phyloP scores from a whole-genome alignment of 2,329 filamentous ascomycete species.

The Aciculosporium take region DNA sequence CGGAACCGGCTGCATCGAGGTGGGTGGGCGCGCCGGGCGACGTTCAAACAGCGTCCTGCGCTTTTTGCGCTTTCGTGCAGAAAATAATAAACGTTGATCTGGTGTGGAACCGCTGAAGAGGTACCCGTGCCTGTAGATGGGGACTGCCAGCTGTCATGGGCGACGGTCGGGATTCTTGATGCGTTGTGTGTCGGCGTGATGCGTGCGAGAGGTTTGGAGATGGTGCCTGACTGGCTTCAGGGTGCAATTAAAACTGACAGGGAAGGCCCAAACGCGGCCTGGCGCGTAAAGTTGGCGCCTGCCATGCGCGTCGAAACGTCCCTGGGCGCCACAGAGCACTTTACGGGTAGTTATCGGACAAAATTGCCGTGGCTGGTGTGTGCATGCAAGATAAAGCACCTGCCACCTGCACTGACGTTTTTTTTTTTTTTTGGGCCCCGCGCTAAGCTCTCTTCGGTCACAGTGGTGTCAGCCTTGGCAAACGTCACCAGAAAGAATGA shows the following conservation, averaged over 20 bases:
- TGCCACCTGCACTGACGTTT: no score
- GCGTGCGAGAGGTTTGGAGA: not conserved
- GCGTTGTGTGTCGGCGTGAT: not conserved
- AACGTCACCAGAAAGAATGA: no score
- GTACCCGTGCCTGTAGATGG: not conserved
- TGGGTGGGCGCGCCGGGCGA: not conserved
- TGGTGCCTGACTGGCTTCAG: not conserved
- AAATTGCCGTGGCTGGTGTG: not conserved
- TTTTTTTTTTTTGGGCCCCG: not conserved
- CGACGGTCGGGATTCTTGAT: not conserved
- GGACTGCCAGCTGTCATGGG: not conserved
- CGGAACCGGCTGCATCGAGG: not conserved
- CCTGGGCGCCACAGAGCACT: not conserved
- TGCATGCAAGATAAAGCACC: not conserved
- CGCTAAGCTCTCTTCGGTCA: not conserved
- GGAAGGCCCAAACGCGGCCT: not conserved
- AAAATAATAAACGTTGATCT: not conserved
- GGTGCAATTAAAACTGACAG: not conserved
- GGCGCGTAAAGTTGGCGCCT: constrained; percentile 4
- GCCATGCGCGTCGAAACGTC: constrained; percentile 3
- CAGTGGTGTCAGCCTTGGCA: not conserved
- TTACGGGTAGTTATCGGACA: constrained; percentile 1
- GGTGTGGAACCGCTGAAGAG: not conserved
- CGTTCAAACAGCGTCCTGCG: not conserved
- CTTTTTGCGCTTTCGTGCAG: not conserved